Evolutionary conservation across 139 green algal genomes (phyloP).

Genomic region (Coccomyxa sp.): DNA sequence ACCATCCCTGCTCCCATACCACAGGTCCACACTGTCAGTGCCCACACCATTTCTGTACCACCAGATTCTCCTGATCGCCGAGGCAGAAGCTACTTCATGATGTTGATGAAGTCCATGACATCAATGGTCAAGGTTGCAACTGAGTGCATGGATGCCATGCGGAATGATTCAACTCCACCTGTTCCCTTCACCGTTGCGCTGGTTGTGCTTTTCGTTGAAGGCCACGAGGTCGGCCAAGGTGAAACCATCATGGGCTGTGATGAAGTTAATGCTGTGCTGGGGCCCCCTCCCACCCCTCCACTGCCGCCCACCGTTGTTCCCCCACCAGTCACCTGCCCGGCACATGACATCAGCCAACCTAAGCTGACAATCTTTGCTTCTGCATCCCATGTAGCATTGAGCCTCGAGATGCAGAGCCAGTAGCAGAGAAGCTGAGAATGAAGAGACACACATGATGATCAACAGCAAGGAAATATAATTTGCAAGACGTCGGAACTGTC

Average conservation of each 20-base stretch:
- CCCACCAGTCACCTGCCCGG: constrained; percentile 57
- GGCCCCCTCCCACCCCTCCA: constrained; percentile 76
- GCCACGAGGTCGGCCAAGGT: constrained; percentile 87
- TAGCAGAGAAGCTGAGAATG: not conserved
- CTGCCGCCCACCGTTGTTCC: constrained; percentile 62
- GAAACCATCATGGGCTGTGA: constrained; percentile 97
- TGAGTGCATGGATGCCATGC: too few relatives aligned
- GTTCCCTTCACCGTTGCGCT: constrained; percentile 85
- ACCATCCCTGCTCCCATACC: constrained; percentile 61
- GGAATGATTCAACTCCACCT: constrained; percentile 9
- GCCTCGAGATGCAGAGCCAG: not conserved
- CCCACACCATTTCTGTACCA: not conserved
- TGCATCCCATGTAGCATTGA: not conserved
- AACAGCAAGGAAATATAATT: not conserved
- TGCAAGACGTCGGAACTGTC: not conserved
- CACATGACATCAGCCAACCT: not conserved
- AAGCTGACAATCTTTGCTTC: not conserved
- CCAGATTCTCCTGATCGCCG: not conserved
- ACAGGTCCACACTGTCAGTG: too few relatives aligned
- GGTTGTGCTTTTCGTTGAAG: constrained; percentile 98
- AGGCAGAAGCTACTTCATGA: too few relatives aligned
- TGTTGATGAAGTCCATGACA: too few relatives aligned
- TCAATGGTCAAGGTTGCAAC: too few relatives aligned
- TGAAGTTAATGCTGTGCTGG: constrained; percentile 89
- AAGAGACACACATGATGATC: not conserved